These are phyloP conservation scores for Verticillium alfalfae DNA, from an alignment of 2,329 filamentous ascomycete genomes.

Conservation along the genomic window DNA sequence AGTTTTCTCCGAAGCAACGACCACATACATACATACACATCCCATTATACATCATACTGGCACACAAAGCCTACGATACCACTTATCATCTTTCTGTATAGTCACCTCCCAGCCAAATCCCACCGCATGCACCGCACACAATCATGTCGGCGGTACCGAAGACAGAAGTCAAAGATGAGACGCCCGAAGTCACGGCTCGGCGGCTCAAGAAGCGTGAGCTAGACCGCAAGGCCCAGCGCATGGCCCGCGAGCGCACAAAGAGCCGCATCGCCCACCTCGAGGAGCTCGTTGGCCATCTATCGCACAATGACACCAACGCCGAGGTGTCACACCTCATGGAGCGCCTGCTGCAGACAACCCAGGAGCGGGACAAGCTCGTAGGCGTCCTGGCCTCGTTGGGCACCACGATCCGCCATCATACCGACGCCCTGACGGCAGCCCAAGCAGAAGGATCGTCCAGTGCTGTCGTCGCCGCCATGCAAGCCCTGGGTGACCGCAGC, in stretches of 20 bases:
- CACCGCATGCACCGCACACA: not conserved
- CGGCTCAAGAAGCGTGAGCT: conserved; percentile 20
- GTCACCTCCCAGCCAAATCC: not conserved
- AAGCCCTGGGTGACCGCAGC: not conserved
- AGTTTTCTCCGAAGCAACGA: not conserved
- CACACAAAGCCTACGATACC: no score
- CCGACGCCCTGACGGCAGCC: not conserved
- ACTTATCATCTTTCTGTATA: no score
- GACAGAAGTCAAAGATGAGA: not conserved
- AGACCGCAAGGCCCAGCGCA: conserved; percentile 19
- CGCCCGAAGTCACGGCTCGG: not conserved
- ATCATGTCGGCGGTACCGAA: not conserved
- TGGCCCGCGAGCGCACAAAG: conserved; percentile 19
- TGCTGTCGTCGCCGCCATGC: not conserved
- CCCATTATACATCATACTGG: no score
- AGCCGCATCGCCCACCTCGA: conserved; percentile 20
- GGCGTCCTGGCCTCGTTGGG: not conserved
- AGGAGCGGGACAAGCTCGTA: conserved; percentile 12
- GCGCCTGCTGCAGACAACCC: conserved; percentile 14
- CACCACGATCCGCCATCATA: not conserved
- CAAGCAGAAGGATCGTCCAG: not conserved
- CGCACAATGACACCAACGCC: conserved; percentile 12
- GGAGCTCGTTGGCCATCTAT: conserved; percentile 14
- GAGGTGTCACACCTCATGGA: conserved; percentile 15
- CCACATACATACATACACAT: no score